Evolutionary conservation across 352 stramenopile genomes (phyloP).

Genomic region (Pythium dissotocum): DNA sequence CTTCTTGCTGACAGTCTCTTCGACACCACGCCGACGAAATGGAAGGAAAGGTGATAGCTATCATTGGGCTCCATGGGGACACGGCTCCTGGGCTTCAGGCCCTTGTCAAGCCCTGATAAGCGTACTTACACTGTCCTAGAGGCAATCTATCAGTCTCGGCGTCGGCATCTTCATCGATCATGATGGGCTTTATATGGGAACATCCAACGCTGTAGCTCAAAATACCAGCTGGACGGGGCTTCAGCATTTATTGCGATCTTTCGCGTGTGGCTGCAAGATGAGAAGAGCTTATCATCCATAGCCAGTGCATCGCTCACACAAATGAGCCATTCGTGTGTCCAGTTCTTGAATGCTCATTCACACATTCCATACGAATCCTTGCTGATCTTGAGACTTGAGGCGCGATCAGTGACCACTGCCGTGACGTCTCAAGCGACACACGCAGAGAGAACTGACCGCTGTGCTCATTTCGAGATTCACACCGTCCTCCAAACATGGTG

Average conservation of each 20-base stretch:
- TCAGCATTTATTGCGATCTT: background rate
- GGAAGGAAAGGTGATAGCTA: too few relatives aligned
- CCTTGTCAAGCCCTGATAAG: too few relatives aligned
- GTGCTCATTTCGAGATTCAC: background rate
- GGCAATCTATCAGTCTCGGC: too few relatives aligned
- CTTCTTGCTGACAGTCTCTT: background rate
- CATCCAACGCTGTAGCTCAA: background rate
- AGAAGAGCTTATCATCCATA: background rate
- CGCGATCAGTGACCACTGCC: background rate
- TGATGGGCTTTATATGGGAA: background rate
- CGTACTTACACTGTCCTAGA: too few relatives aligned
- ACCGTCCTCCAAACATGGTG: background rate
- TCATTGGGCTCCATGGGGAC: too few relatives aligned
- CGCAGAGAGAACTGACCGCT: background rate
- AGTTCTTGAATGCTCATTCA: constrained; percentile 1
- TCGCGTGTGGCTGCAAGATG: background rate
- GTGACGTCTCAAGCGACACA: background rate
- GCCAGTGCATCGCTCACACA: background rate
- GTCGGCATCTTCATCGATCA: too few relatives aligned
- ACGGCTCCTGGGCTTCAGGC: too few relatives aligned
- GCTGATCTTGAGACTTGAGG: background rate
- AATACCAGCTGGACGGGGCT: background rate
- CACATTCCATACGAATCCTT: background rate
- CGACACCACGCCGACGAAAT: background rate
- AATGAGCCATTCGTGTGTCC: background rate